Conservation (phyloP, 2,329 filamentous ascomycete genomes). For the Phaeophleospora eucalypticola region DNA sequence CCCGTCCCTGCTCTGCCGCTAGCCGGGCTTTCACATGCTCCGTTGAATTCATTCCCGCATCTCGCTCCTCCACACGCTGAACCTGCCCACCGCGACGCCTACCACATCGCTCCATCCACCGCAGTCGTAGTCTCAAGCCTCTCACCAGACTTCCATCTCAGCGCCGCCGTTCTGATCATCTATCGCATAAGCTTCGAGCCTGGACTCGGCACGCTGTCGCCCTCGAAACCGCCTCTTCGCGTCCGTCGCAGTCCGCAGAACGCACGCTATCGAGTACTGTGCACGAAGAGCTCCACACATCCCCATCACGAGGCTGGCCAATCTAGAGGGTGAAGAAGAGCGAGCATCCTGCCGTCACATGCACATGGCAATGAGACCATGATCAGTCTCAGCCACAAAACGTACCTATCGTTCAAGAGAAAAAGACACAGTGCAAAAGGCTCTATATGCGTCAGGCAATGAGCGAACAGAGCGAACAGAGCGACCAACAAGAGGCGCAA, state of each 20-base stretch:
- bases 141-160: background rate
- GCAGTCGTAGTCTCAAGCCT: background rate
- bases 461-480: background rate
- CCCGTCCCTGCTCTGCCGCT: background rate
- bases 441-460: background rate
- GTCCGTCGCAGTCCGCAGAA: background rate
- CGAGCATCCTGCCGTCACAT: background rate
- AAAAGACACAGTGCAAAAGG: background rate
- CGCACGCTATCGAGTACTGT: too few relatives aligned
- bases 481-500: background rate
- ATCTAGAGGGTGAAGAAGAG: background rate
- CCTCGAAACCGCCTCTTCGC: background rate
- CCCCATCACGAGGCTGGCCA: too few relatives aligned
- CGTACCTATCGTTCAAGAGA: background rate
- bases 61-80: background rate
- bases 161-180: background rate
- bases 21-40: background rate
- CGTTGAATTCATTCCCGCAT: background rate
- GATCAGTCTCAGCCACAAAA: background rate
- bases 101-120: background rate
- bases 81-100: background rate
- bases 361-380: background rate
- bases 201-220: background rate
- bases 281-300: too few relatives aligned
- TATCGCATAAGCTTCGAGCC: background rate